Conservation (phyloP, 1,139 yeast genomes). For the Pichia sp. region DNA sequence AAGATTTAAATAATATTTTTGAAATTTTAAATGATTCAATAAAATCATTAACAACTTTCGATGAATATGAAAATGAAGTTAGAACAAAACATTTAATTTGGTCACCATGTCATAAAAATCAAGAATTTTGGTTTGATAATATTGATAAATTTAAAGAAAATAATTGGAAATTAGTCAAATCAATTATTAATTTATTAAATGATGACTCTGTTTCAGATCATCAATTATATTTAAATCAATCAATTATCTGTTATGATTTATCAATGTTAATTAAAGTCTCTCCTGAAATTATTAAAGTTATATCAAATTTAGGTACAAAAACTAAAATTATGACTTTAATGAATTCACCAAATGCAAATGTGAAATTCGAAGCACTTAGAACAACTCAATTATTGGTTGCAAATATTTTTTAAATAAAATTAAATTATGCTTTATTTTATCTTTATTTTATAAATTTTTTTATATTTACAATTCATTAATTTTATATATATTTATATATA, state of each 20-base stretch:
- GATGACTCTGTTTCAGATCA: constrained; percentile 24
- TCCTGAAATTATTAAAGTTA: constrained; percentile 48
- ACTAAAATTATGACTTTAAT: constrained; percentile 78
- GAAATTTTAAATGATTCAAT: constrained; percentile 65
- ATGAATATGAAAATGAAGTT: constrained; percentile 83
- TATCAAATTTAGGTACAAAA: constrained; percentile 54
- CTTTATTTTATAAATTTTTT: neutral
- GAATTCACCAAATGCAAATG: constrained; percentile 78
- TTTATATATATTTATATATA: no score
- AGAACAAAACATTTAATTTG: constrained; percentile 73
- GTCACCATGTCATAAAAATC: constrained; percentile 90
- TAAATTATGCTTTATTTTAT: neutral
- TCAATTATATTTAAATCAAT: constrained; percentile 37
- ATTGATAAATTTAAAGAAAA: constrained; percentile 67
- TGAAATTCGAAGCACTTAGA: constrained; percentile 89
- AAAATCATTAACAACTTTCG: constrained; percentile 80
- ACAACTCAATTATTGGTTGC: constrained; percentile 91
- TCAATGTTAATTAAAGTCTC: constrained; percentile 61
- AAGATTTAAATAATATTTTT: constrained; percentile 57
- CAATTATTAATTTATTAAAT: constrained; percentile 40
- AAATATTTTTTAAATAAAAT: constrained; percentile 39
- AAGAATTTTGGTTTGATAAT: constrained; percentile 87
- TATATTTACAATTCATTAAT: neutral
- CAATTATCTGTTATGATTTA: constrained; percentile 69
- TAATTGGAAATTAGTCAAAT: constrained; percentile 65